Percentiles rank a stretch among this genome's conserved stretches.
phyloP scores from a whole-genome alignment of 441 rosid species.

The Flueggea neowawraea region DNA sequence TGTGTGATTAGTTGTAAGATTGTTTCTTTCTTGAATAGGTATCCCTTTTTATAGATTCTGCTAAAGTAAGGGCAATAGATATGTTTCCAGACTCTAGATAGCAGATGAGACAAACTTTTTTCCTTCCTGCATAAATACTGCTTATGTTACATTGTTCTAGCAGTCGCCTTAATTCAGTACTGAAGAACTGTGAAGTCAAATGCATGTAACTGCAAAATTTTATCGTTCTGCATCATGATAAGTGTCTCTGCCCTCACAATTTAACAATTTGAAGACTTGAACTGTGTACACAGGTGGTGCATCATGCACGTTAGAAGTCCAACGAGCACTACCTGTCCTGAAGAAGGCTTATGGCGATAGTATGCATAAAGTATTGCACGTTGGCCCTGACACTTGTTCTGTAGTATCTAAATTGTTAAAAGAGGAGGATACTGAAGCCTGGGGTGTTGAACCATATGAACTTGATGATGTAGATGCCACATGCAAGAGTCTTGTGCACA shows the following conservation, averaged over 20 bases:
- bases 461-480: constrained; percentile 52
- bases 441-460: constrained; percentile 85
- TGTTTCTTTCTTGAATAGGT: no score
- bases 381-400: constrained; percentile 68
- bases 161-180: no score
- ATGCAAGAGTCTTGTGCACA: constrained; percentile 57
- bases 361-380: constrained; percentile 61
- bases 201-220: no score
- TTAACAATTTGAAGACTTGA: neutral
- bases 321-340: constrained; percentile 45
- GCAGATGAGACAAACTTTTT: no score
- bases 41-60: no score
- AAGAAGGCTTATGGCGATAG: constrained; percentile 65
- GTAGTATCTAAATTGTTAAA: constrained; percentile 53
- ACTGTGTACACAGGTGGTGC: constrained; percentile 34
- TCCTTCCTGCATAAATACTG: no score
- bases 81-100: no score
- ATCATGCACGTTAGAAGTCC: constrained; percentile 60
- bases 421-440: constrained; percentile 58
- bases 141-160: no score
- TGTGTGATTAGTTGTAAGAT: no score
- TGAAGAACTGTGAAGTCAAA: no score
- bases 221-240: neutral
- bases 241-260: no score
- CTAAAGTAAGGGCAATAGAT: no score